Base-by-base conservation (phyloP, 208 protist genomes). In the Trichomonas tenax region DNA sequence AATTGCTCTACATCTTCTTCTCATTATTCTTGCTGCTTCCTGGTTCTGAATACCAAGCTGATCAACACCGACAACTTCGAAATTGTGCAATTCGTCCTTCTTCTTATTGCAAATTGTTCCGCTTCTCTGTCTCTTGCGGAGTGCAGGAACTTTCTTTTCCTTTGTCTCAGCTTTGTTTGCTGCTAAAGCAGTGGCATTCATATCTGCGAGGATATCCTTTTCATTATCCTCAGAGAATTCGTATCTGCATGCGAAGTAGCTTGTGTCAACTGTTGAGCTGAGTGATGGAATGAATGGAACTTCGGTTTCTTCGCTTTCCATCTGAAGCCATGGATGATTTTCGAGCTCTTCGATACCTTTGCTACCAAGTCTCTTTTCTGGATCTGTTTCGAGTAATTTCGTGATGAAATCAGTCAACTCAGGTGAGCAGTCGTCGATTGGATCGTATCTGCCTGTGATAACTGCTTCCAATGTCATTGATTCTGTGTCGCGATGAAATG, bases 271-370 rank as follows among this genome's bases (percentile, higher is more conserved):
- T 17, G 41, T 14, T 8, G 44, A 51, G 4, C n/a, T 51, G 0
- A 93, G n/a, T 2, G 41, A 23, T 26, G 86, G 86, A 38, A 93
- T 38, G 45, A 93, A 93, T 3, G 86, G 44, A 17, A 44, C 26
- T 34, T 93, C 86, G 4, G 2, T 15, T 8, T 89, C n/a, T 34
- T 34, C 26, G n/a, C n/a, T n/a, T n/a, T n/a, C n/a, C n/a, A 3
- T 48, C 36, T 26, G n/a, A 14, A 93, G 34, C 96, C 82, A 96
- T 44, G 82, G 41, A 49, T 96, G 96, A 15, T 81, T 84, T 36
- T 88, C 63, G 34, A 96, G 63, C 31, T 96, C 51, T 34, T 95
- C 82, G 46, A 96, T 93, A 21, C 34, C 38, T 72, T 96, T 82
- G 10, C 82, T 36, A 2, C 84, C 96, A 44, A 96, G 82, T 63